Base-by-base conservation (phyloP, 108 stramenopile genomes). In the Conticribra guillardii region DNA sequence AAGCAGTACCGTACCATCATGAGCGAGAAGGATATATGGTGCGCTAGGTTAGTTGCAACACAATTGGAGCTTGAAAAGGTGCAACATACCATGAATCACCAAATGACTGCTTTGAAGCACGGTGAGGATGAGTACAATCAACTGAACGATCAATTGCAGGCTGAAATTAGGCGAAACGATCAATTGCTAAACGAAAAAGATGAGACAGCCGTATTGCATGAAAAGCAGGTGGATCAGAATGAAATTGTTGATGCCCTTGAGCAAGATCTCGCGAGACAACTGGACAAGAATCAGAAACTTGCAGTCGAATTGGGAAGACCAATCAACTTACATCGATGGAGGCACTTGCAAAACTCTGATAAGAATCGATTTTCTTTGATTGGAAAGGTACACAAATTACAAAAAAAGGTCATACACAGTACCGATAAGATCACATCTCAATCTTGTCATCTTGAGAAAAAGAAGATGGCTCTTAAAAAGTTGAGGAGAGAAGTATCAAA, bases 271-370 rank as follows among this genome's bases (percentile, higher is more conserved):
- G 17, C 37, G 26, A 67, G 19, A 29, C 66, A 67, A 23, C 19
- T 3, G 0, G 53, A 37, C 66, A 67, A 67, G 54, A 67, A 55
- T 45, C 28, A 54, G 19, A 31, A 22, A 17, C 47, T 67, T 16
- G 3, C 66, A 2, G 41, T 55, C n/a, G 66, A 67, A 55, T 15
- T 67, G 5, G 66, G 66, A 17, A 67, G 66, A 45, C 66, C 66
- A 0, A 55, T 67, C 2, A 67, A 67, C 18, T 31, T 67, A 2
- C 66, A 67, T 45, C 14, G 66, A 55, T 67, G 53, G 54, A 34
- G 66, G 24, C 29, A 45, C 26, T 26, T 67, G 23, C 66, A 55
- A n/a, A 45, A 44, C 45, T 23, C 53, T 24, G 28, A 54, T 19
- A 48, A 48, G 23, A 27, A 37, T 16, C 1, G 52, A 30, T 67